Percentiles rank a stretch among this genome's conserved stretches.
phyloP scores from a whole-genome alignment of 768 basidiomycete genomes.

The Boletus sensibilis region DNA sequence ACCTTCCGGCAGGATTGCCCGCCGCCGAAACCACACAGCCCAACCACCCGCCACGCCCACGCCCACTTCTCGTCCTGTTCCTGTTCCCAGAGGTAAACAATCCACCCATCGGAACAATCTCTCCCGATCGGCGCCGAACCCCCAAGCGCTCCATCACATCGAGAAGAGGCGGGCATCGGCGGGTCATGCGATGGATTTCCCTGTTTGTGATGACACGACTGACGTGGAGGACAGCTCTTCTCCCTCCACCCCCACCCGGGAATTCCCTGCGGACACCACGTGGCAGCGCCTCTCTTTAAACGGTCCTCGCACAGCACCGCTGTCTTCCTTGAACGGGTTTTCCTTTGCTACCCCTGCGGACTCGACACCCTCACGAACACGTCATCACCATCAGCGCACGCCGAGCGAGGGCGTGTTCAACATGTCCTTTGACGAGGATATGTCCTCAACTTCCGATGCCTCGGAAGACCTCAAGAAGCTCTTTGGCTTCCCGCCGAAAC shows the following conservation, averaged over 20 bases:
- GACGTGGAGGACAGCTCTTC: constrained; percentile 44
- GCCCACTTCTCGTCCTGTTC: constrained; percentile 43
- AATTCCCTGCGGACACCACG: constrained; percentile 28
- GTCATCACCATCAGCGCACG: constrained; percentile 51
- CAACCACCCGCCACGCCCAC: constrained; percentile 37
- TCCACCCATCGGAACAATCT: constrained; percentile 28
- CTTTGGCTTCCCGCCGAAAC: constrained; percentile 33
- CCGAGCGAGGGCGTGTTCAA: constrained; percentile 76
- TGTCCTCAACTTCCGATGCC: constrained; percentile 40
- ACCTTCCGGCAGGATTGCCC: constrained; percentile 57
- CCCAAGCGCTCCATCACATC: constrained; percentile 34
- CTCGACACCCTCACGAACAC: constrained; percentile 37
- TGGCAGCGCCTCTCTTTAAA: constrained; percentile 39
- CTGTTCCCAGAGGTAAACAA: constrained; percentile 42
- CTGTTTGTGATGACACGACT: constrained; percentile 71
- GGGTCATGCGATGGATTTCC: constrained; percentile 46
- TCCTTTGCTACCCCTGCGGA: constrained; percentile 37
- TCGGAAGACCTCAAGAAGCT: constrained; percentile 39
- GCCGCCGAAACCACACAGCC: constrained; percentile 47
- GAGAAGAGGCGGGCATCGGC: constrained; percentile 34
- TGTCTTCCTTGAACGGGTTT: constrained; percentile 38
- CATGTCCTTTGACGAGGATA: constrained; percentile 73
- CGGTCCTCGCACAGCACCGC: constrained; percentile 53
- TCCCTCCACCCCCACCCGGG: constrained; percentile 56
- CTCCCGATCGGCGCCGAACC: constrained; percentile 53